These are phyloP conservation scores for Gloeostereum incarnatum DNA, from an alignment of 768 basidiomycete species.

Conservation along the genomic window DNA sequence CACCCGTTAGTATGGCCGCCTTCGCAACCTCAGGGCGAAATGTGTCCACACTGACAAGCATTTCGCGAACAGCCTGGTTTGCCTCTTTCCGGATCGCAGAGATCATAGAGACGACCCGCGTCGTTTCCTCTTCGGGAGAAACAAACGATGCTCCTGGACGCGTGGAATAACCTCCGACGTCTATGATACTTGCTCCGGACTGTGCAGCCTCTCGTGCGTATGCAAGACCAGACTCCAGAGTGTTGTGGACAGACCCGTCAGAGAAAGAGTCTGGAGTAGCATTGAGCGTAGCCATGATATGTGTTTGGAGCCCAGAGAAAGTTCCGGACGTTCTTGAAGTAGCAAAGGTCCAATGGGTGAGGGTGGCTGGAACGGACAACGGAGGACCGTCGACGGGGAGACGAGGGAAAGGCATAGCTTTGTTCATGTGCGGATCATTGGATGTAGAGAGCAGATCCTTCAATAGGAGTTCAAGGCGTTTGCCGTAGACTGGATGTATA, in stretches of 20 bases:
- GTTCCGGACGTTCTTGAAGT: conserved; percentile 8
- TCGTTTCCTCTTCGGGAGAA: conserved; percentile 56
- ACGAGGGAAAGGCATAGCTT: conserved; percentile 70
- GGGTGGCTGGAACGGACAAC: conserved; percentile 31
- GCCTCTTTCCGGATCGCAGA: conserved; percentile 36
- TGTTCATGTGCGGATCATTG: conserved; percentile 43
- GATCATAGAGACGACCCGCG: conserved; percentile 68
- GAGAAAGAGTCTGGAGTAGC: conserved; percentile 96
- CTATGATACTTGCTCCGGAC: conserved; percentile 69
- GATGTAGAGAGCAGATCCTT: conserved; percentile 22
- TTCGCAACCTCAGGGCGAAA: conserved; percentile 79
- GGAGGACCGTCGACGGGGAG: conserved; percentile 24
- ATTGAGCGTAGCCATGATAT: conserved; percentile 90
- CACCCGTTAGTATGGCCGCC: conserved; percentile 70
- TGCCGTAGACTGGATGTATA: conserved; percentile 50
- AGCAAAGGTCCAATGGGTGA: conserved; percentile 33
- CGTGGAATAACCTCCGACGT: conserved; percentile 92
- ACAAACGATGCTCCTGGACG: conserved; percentile 72
- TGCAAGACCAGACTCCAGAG: conserved; percentile 39
- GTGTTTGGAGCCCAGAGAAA: conserved; percentile 30
- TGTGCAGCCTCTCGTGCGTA: conserved; percentile 40
- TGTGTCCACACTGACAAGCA: conserved; percentile 79
- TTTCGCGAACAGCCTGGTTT: conserved; percentile 10
- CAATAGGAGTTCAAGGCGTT: conserved; percentile 38
- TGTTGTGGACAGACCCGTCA: conserved; percentile 60